Evolutionary conservation across 345 rosid species (phyloP).

Genomic region (Populus ilicifolia): DNA sequence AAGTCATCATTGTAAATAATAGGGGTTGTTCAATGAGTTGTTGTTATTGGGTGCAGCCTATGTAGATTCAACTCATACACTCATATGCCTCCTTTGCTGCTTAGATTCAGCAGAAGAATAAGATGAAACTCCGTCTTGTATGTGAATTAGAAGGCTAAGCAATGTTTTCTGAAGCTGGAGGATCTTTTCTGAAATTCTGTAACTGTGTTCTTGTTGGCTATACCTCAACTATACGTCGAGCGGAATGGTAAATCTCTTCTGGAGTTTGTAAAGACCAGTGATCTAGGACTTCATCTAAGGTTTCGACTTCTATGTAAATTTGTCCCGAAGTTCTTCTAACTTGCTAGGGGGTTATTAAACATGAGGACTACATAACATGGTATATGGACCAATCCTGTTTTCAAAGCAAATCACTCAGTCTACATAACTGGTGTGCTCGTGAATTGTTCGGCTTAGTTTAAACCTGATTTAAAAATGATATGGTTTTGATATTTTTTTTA

Average conservation of each 20-base stretch:
- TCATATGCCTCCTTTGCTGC: neutral
- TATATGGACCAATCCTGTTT: too few relatives aligned
- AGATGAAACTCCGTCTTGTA: conserved; percentile 4
- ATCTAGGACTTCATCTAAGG: neutral
- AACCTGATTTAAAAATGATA: too few relatives aligned
- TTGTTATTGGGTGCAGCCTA: conserved; percentile 15
- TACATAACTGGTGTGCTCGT: too few relatives aligned
- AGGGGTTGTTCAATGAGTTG: conserved; percentile 17
- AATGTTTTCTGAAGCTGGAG: conserved; percentile 8
- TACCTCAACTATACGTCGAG: neutral
- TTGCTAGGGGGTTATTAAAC: too few relatives aligned
- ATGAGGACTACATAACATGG: too few relatives aligned
- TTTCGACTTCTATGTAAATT: neutral
- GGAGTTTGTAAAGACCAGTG: neutral
- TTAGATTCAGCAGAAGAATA: conserved; percentile 16
- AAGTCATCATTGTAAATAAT: conserved; percentile 33
- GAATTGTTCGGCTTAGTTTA: too few relatives aligned
- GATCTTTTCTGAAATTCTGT: neutral
- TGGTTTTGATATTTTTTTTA: too few relatives aligned
- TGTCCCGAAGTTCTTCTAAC: neutral
- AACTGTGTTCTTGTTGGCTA: neutral
- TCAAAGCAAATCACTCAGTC: too few relatives aligned
- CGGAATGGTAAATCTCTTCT: neutral
- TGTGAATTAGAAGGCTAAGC: conserved; percentile 9
- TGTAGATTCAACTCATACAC: conserved; percentile 14